Conservation (phyloP, 495 filamentous ascomycete species). For the Talaromyces proteolyticus region DNA sequence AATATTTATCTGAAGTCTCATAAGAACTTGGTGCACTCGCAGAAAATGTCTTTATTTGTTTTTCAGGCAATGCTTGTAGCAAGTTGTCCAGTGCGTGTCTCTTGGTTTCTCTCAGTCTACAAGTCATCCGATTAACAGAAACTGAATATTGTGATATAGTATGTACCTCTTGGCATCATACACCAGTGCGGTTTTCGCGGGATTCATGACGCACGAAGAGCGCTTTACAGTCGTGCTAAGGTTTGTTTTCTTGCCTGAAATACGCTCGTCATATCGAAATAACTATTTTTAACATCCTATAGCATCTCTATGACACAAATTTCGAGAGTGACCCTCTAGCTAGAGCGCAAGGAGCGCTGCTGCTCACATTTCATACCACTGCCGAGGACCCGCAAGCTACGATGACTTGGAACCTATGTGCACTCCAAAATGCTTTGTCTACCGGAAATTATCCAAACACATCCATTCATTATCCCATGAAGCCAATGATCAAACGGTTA, state of each 20-base stretch:
- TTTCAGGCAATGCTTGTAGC: constrained; percentile 42
- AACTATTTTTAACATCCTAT: neutral
- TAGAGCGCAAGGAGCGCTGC: constrained; percentile 34
- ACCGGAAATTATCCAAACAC: constrained; percentile 24
- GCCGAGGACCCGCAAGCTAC: constrained; percentile 31
- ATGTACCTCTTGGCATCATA: constrained; percentile 31
- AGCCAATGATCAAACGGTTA: constrained; percentile 30
- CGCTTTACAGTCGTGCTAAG: constrained; percentile 38
- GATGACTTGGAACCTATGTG: constrained; percentile 37
- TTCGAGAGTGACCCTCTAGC: constrained; percentile 21
- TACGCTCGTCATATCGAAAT: neutral
- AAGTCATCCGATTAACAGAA: neutral
- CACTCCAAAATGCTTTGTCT: constrained; percentile 40
- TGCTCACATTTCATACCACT: constrained; percentile 33
- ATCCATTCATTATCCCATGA: constrained; percentile 8
- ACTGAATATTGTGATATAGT: constrained; percentile 14
- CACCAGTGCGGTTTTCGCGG: constrained; percentile 34
- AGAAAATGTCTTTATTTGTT: constrained; percentile 37
- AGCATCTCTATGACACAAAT: constrained; percentile 21
- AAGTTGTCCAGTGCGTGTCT: constrained; percentile 16
- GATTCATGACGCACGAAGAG: constrained; percentile 32
- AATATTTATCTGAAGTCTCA: constrained; percentile 17
- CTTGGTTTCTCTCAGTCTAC: constrained; percentile 21
- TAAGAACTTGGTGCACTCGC: constrained; percentile 1
- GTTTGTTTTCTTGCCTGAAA: constrained; percentile 4